A percentile compares a stretch with the other conserved stretches of the same genome.
These are phyloP conservation scores for Hibiscus trionum DNA, from an alignment of 345 rosid genomes.

Conservation along the genomic window DNA sequence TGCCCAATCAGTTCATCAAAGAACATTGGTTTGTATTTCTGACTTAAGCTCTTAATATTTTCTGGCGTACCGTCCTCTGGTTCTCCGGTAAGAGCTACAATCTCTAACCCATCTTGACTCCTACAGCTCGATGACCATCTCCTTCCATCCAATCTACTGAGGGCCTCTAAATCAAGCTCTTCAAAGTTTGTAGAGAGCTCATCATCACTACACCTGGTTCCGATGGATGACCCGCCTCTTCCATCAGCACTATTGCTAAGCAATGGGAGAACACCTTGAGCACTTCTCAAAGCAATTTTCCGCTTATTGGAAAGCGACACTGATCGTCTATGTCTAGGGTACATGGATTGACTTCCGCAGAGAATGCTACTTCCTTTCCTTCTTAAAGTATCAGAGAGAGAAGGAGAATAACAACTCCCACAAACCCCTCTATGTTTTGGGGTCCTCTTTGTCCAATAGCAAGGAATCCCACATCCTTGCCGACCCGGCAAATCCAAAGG, in stretches of 20 bases:
- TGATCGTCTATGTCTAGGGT: constrained; percentile 41
- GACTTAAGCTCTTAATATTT: constrained; percentile 64
- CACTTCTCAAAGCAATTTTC: constrained; percentile 49
- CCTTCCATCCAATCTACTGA: constrained; percentile 93
- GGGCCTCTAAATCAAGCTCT: constrained; percentile 94
- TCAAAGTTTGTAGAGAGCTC: constrained; percentile 88
- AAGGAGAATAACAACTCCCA: constrained; percentile 81
- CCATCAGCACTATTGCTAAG: constrained; percentile 54
- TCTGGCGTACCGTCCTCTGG: constrained; percentile 59
- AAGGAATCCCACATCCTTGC: constrained; percentile 92
- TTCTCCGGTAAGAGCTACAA: constrained; percentile 48
- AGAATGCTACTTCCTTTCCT: constrained; percentile 82
- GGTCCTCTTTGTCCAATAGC: constrained; percentile 83
- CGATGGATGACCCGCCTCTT: constrained; percentile 69
- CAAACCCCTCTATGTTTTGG: constrained; percentile 65
- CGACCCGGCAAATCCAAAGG: constrained; percentile 72
- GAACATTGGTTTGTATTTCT: constrained; percentile 79
- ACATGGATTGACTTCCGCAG: constrained; percentile 63
- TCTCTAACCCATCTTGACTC: constrained; percentile 78
- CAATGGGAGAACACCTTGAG: constrained; percentile 73
- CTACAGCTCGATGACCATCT: constrained; percentile 91
- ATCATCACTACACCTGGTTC: constrained; percentile 70
- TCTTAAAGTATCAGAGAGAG: constrained; percentile 77
- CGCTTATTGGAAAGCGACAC: constrained; percentile 40
- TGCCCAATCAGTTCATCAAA: constrained; percentile 88